Base-by-base conservation (phyloP, 2,329 filamentous ascomycete genomes). In the Botrytis medusae region DNA sequence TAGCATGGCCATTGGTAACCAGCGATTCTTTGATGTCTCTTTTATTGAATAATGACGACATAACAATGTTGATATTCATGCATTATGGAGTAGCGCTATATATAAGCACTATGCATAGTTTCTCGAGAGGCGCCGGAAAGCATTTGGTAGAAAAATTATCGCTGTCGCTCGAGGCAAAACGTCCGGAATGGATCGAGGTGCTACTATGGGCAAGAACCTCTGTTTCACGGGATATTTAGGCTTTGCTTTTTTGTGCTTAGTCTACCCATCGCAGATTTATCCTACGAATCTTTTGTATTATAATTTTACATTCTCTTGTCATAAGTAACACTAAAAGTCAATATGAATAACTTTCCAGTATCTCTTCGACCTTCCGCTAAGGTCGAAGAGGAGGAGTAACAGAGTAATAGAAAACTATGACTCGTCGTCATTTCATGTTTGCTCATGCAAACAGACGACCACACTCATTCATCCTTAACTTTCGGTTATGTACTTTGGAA, bases 71-170 rank as follows among this genome's bases (percentile, higher is more conserved):
- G 37, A 51, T 67, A 18, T 51, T 67, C 34, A 37, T 67, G 22
- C 63, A 67, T 51, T 67, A 67, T 37, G 63, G 63, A n/a, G 63
- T 67, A 51, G 22, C 7, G 1, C 14, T 67, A 51, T 67, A 67
- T 67, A 25, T 67, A 22, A 51, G 29, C n/a, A 67, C 22, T 14
- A 37, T 67, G 10, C 32, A 48, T 65, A 25, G 44, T 37, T 67
- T 67, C 34, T 51, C 22, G 3, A 51, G 37, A 34, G 63, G 63
- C n/a, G 32, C 63, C 5, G 44, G 63, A n/a, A 67, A 18, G 34
- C 14, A 37, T 40, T 51, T 51, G 46, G 63, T 67, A 16, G 44
- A 67, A 51, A 67, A 25, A 18, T n/a, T 67, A 25, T 67, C 63
- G 20, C 16, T n/a, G 16, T 7, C 20, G 20, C 63, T 67, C 12